Evolutionary conservation across 2,329 filamentous ascomycete genomes (phyloP), one percentile per base, ranked within the genome.

Genomic region (Venturia nashicola): DNA sequence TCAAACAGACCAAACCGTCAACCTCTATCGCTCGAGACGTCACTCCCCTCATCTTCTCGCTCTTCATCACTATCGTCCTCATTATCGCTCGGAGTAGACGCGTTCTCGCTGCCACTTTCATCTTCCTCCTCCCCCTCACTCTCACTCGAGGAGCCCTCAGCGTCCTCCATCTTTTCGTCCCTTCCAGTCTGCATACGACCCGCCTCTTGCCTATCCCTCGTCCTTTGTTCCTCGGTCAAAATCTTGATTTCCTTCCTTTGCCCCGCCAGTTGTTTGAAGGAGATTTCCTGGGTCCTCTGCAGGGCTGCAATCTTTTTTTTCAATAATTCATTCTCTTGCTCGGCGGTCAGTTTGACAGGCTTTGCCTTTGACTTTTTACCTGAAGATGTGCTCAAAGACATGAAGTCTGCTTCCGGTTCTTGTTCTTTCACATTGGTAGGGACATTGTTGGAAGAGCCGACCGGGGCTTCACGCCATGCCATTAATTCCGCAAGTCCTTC

Each of bases 201-300:
- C n/a, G 42, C 34, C 43, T 62, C 61, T 43, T 16, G 39, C 18
- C 42, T 61, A 39, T 43, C 59, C 36, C 42, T 46, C 44, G 55
- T 59, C 66, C 64, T 44, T 66, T 76, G 72, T 59, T 71, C 66
- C 34, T 69, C 64, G 48, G 73, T 60, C 39, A 76, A 69, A 43
- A 69, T 73, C 48, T 75, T 73, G 43, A 72, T 74, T 67, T 80
- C 77, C 55, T 75, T 72, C 54, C 74, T 73, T 62, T 80, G 60
- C 65, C 76, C 74, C 16, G 75, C 75, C 34, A 80, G 70, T 65
- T 79, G 78, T 27, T 75, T 70, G 62, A 80, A 76, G 5, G 76
- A 77, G 42, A 75, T 75, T 65, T 73, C 76, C 67, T 80, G 78
- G 39, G 80, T 71, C 48, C 76, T 72, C 66, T 78, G 74, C 39